Conservation (phyloP, 2,329 filamentous ascomycete genomes). For the Fusarium bactridioides region DNA sequence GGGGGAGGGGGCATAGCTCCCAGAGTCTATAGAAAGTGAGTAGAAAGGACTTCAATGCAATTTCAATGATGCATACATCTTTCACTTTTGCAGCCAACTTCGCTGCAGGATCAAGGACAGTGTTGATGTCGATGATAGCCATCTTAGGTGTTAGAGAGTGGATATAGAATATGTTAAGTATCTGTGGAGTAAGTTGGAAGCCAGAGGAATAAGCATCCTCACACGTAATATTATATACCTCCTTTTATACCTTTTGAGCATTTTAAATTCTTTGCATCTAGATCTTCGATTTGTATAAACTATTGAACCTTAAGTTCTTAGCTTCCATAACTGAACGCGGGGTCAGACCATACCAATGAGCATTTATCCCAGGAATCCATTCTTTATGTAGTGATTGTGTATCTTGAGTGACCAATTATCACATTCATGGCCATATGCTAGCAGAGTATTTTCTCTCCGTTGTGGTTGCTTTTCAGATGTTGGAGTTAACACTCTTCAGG, state of each 20-base stretch:
- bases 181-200: fast-evolving
- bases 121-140: background rate
- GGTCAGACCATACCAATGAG: fast-evolving
- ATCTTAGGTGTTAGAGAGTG: fast-evolving
- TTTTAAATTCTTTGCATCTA: background rate
- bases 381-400: too few species aligned
- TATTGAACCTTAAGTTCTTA: background rate
- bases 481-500: background rate
- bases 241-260: fast-evolving
- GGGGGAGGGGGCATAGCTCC: fast-evolving
- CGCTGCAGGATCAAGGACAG: background rate
- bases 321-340: background rate
- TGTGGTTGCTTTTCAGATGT: fast-evolving
- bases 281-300: background rate
- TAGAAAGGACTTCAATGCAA: fast-evolving
- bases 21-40: background rate
- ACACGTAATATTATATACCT: fast-evolving
- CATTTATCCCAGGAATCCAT: fast-evolving
- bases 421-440: fast-evolving
- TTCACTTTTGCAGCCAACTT: fast-evolving
- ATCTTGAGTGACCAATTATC: too few species aligned
- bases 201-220: fast-evolving
- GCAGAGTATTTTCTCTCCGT: fast-evolving
- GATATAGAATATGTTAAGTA: fast-evolving
- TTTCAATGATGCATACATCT: fast-evolving